Percentiles rank a stretch among this genome's conserved stretches.
Conservation (phyloP, 768 basidiomycete species). For the Psilocybe subaeruginosa region DNA sequence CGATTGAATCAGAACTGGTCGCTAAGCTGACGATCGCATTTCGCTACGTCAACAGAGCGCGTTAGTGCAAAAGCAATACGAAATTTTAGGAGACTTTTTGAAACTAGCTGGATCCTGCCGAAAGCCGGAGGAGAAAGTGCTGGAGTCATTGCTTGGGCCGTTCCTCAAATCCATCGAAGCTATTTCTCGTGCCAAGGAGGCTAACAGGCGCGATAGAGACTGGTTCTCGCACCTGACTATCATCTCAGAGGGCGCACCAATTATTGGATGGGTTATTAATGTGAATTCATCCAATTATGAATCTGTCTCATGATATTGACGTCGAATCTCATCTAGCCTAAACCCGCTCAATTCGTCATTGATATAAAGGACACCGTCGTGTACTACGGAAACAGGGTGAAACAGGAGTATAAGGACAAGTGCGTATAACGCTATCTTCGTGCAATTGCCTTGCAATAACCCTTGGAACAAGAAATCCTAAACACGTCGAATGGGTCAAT, state of each 20-base stretch:
- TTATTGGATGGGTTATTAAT: conserved; percentile 85
- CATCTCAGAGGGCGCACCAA: conserved; percentile 81
- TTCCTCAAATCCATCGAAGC: conserved; percentile 74
- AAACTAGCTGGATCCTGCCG: conserved; percentile 70
- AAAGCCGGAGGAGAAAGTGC: conserved; percentile 70
- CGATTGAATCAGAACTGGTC: neutral
- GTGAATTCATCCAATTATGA: conserved; percentile 51
- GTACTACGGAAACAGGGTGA: conserved; percentile 89
- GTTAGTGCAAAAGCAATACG: conserved; percentile 68
- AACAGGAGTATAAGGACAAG: conserved; percentile 95
- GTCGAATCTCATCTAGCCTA: conserved; percentile 46
- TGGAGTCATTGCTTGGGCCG: conserved; percentile 64
- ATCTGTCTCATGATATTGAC: neutral
- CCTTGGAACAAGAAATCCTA: conserved; percentile 62
- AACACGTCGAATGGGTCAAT: conserved; percentile 89
- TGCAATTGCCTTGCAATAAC: neutral
- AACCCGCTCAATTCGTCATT: conserved; percentile 78
- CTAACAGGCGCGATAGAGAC: conserved; percentile 75
- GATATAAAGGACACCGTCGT: conserved; percentile 85
- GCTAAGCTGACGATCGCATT: neutral
- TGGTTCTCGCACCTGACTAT: conserved; percentile 83
- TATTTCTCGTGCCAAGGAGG: conserved; percentile 82
- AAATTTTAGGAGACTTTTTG: conserved; percentile 70
- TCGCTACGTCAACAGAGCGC: conserved; percentile 51
- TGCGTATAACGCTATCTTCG: conserved; percentile 36